Evolutionary conservation across 2,329 filamentous ascomycete genomes (phyloP), one percentile per base, ranked within the genome.

Genomic region (Stagonosporopsis chrysanthemi): DNA sequence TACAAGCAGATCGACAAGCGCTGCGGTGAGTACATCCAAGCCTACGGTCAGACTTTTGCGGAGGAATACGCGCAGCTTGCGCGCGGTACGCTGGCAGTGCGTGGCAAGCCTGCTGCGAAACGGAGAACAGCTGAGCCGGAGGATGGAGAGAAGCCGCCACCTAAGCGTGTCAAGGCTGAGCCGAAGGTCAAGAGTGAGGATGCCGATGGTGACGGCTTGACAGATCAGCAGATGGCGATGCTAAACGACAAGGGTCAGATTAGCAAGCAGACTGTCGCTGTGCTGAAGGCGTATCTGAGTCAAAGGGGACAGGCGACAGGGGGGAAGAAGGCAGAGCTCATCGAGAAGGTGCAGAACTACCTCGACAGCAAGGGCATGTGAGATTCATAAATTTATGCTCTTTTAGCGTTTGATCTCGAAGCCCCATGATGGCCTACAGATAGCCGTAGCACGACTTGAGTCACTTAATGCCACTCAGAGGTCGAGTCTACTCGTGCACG

Each of bases 1-100:
- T 92, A 89, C 76, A 89, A 86, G 65, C 91, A 96, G 64, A 98
- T 99, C 52, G 86, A 92, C 74, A 98, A 83, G 79, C 87, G 94
- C 28, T 89, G 90, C 1, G 93, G 92, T 0, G 85, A 86, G 2
- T 91, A 92, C 69, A 84, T 97, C 9, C 81, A 89, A 42, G 87
- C 91, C 31, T 97, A 93, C 88, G 88, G 90, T 4, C 80, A 85
- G 33, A 82, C 84, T 11, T 81, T 97, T 6, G 85, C 90, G 28
- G 77, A 83, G 8, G 86, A 88, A 55, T 83, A 81, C 63, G 74
- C 77, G 11, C 71, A 77, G 29, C 71, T 77, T 23, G 68, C 73
- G 11, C 71, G 75, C 12, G 70, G 75, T 5, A 75, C 77, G 11
- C 73, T 82, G 6, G 76, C 79, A 17, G 76, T 78, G 3, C 72